phyloP scores from a whole-genome alignment of 345 rosid species.

The Mangifera indica region DNA sequence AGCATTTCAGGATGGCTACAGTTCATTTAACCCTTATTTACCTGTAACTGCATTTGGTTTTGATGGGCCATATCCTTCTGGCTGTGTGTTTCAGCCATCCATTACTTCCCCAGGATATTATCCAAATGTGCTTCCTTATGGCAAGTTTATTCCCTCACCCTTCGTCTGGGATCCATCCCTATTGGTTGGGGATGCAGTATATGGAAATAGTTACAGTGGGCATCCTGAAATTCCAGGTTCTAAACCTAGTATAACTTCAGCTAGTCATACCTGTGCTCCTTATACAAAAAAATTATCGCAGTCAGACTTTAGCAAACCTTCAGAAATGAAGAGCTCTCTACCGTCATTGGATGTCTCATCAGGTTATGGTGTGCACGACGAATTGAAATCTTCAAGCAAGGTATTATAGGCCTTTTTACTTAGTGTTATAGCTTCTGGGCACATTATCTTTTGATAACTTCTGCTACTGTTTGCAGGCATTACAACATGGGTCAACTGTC shows the following conservation, averaged over 20 bases:
- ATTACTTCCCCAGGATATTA: constrained; percentile 37
- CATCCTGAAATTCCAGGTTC: constrained; percentile 33
- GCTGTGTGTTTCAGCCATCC: constrained; percentile 20
- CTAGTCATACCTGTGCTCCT: constrained; percentile 27
- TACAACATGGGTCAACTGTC: constrained; percentile 16
- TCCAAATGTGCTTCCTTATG: constrained; percentile 36
- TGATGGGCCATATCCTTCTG: constrained; percentile 34
- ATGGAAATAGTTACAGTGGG: constrained; percentile 32
- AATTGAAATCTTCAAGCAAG: constrained; percentile 40
- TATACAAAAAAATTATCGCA: neutral
- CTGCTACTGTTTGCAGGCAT: constrained; percentile 13
- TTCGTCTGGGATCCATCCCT: constrained; percentile 38
- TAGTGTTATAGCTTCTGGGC: neutral
- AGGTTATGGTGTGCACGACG: constrained; percentile 33
- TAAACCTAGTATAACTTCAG: constrained; percentile 39
- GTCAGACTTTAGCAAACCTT: constrained; percentile 22
- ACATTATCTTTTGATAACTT: neutral
- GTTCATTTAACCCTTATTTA: constrained; percentile 31
- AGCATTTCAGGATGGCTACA: constrained; percentile 41
- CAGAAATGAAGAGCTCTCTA: constrained; percentile 32
- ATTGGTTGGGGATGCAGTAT: constrained; percentile 17
- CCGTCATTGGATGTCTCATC: constrained; percentile 17
- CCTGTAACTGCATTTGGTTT: constrained; percentile 33
- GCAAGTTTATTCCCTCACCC: constrained; percentile 34
- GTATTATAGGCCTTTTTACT: constrained; percentile 23